phyloP scores from a whole-genome alignment of 2,329 filamentous ascomycete species.

The Clathrospora elynae region DNA sequence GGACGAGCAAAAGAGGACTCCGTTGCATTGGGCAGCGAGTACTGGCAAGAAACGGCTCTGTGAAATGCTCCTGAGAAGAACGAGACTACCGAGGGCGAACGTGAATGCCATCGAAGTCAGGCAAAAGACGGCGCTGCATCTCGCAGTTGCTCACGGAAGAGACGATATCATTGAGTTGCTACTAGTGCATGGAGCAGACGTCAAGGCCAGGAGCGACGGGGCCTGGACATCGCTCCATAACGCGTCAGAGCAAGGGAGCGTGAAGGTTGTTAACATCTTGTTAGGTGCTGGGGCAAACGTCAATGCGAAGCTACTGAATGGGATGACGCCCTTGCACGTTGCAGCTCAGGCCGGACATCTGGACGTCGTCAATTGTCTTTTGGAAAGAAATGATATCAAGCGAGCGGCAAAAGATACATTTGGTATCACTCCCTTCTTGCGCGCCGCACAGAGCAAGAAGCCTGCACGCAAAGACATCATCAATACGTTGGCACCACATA shows the following conservation, averaged over 20 bases:
- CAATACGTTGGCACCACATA: conserved; percentile 50
- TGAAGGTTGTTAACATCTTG: conserved; percentile 39
- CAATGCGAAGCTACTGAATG: conserved; percentile 41
- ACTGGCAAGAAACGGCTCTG: conserved; percentile 60
- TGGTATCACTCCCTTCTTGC: conserved; percentile 52
- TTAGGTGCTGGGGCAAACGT: conserved; percentile 41
- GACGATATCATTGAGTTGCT: conserved; percentile 46
- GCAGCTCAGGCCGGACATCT: conserved; percentile 46
- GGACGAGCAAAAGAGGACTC: conserved; percentile 57
- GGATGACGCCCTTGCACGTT: conserved; percentile 47
- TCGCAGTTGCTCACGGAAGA: conserved; percentile 41
- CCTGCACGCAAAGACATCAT: conserved; percentile 48
- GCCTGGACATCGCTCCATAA: conserved; percentile 45
- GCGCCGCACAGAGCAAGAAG: conserved; percentile 48
- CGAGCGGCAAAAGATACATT: conserved; percentile 50
- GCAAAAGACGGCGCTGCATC: conserved; percentile 46
- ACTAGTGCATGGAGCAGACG: conserved; percentile 37
- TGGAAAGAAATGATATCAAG: conserved; percentile 45
- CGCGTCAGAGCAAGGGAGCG: conserved; percentile 41
- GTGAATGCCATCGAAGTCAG: conserved; percentile 44
- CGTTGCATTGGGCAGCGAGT: conserved; percentile 64
- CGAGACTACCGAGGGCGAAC: conserved; percentile 33
- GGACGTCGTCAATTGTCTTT: conserved; percentile 45
- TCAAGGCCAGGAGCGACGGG: conserved; percentile 44
- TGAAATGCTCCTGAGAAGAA: conserved; percentile 52